Evolutionary conservation across 169 alveolate species (phyloP).

Genomic region (Plasmodium fragile): DNA sequence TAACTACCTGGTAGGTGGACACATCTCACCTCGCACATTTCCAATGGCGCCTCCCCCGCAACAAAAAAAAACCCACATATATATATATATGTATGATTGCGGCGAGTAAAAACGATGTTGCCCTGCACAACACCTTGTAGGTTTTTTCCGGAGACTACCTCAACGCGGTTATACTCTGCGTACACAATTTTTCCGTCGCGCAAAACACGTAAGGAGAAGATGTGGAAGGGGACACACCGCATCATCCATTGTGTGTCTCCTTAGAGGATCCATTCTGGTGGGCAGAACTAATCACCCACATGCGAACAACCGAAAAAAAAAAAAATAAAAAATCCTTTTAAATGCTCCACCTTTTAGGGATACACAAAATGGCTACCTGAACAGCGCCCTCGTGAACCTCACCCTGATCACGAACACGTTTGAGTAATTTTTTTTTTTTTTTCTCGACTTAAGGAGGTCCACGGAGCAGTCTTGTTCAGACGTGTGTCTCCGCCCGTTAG

Average conservation of each 20-base stretch:
- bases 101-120: background rate
- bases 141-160: conserved; percentile 44
- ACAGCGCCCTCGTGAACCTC: conserved; percentile 48
- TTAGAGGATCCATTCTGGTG: background rate
- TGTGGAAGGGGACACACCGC: background rate
- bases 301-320: background rate
- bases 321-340: background rate
- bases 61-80: background rate
- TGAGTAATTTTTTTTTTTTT: conserved; percentile 5
- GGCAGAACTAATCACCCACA: background rate
- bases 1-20: conserved; percentile 24
- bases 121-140: background rate
- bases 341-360: conserved; percentile 14
- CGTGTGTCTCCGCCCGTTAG: background rate
- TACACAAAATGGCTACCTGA: conserved; percentile 33
- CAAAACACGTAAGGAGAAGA: conserved; percentile 9
- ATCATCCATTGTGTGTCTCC: background rate
- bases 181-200: conserved; percentile 23
- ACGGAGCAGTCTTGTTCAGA: background rate
- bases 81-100: no score
- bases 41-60: background rate
- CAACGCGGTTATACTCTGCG: conserved; percentile 49
- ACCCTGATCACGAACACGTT: conserved; percentile 10
- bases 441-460: background rate
- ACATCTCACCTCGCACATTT: background rate